Conservation (phyloP, 208 protist species). For the Trypanosoma lewisi region DNA sequence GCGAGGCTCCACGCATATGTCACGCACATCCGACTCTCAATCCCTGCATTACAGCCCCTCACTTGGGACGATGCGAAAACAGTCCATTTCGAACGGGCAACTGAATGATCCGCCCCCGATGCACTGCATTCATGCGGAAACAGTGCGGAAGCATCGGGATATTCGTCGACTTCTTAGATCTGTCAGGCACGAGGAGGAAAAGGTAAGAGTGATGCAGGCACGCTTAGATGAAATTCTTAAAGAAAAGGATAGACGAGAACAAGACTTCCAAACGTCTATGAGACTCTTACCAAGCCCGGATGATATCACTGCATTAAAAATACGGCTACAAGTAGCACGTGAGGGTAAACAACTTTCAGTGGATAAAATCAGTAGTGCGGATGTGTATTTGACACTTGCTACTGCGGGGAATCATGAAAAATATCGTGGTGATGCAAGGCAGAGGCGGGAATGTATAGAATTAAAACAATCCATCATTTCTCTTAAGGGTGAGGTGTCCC, state of each 20-base stretch:
- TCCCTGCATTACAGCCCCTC: not conserved
- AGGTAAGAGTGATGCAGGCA: not conserved
- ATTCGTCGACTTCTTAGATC: not conserved
- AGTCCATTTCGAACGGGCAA: not conserved
- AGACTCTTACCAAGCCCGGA: not conserved
- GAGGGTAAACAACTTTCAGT: not conserved
- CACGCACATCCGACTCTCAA: not conserved
- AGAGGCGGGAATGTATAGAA: not conserved
- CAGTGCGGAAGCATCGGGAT: not conserved
- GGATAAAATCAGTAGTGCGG: slow-evolving; percentile 6
- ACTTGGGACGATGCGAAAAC: not conserved
- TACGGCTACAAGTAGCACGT: not conserved
- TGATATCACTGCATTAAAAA: slow-evolving; percentile 1
- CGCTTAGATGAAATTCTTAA: not conserved
- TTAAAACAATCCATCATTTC: not conserved
- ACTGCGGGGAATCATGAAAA: not conserved
- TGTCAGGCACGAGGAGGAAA: slow-evolving; percentile 2
- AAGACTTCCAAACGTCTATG: not conserved
- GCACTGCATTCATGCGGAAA: not conserved
- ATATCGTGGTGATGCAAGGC: not conserved
- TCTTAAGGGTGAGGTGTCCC: slow-evolving; percentile 4
- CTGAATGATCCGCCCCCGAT: not conserved
- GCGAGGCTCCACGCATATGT: too few species aligned
- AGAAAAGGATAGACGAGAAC: slow-evolving; percentile 8
- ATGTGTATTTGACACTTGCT: slow-evolving; percentile 2